Percentiles rank a stretch among this genome's conserved stretches.
These are phyloP conservation scores for Sphenostylis stenocarpa DNA, from an alignment of 306 rosid genomes.

Conservation along the genomic window DNA sequence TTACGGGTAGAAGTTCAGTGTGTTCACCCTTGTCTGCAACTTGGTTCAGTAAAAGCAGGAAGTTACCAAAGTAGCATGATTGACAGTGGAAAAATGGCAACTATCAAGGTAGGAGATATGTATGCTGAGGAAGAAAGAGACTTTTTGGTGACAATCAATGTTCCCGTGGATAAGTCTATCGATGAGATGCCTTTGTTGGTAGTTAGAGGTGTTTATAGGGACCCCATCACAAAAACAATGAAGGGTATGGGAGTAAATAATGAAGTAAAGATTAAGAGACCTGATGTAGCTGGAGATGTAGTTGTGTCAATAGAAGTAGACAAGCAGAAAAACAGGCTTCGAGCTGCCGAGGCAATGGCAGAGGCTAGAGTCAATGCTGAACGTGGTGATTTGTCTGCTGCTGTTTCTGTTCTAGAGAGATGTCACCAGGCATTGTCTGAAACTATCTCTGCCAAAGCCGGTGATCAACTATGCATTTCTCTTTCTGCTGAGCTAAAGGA, in stretches of 20 bases:
- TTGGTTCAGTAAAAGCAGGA: conserved; percentile 76
- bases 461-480: conserved; percentile 61
- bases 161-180: conserved; percentile 62
- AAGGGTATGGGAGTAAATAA: conserved; percentile 43
- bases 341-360: conserved; percentile 74
- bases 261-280: conserved; percentile 78
- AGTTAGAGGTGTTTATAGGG: conserved; percentile 57
- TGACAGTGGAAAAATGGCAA: conserved; percentile 58
- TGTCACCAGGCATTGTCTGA: conserved; percentile 58
- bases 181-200: conserved; percentile 62
- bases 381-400: conserved; percentile 62
- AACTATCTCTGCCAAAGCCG: conserved; percentile 59
- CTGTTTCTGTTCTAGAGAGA: conserved; percentile 66
- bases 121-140: conserved; percentile 96
- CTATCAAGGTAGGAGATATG: conserved; percentile 71
- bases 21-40: conserved; percentile 52
- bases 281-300: conserved; percentile 46
- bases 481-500: conserved; percentile 82
- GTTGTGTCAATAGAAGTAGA: conserved; percentile 77
- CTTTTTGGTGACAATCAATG: conserved; percentile 67
- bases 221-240: conserved; percentile 67
- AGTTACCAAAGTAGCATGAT: conserved; percentile 60
- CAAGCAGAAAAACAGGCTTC: conserved; percentile 71
- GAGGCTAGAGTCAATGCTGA: conserved; percentile 80
- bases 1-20: conserved; percentile 60